Conservation (phyloP, 176 grass and related monocot species). For the Musa beccarii region DNA sequence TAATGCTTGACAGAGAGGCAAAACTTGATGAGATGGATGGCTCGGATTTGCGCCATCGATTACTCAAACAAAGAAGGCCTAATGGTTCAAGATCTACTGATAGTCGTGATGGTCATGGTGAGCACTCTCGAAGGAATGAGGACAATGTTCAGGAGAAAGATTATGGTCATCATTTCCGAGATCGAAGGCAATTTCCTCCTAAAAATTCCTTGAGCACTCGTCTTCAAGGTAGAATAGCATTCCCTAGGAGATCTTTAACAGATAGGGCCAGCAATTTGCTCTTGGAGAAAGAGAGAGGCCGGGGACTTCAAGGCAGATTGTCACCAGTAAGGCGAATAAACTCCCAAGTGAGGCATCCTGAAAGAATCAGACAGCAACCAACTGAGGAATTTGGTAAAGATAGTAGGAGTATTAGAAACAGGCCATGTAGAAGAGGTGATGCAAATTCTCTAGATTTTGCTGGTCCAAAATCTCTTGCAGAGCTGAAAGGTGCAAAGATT, state of each 20-base stretch:
- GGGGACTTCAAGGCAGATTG: constrained; percentile 33
- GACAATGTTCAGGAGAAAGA: background rate
- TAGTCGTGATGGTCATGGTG: constrained; percentile 36
- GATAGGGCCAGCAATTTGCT: constrained; percentile 36
- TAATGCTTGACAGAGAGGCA: constrained; percentile 31
- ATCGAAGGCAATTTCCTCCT: constrained; percentile 29
- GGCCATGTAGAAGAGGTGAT: constrained; percentile 25
- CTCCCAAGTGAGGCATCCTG: constrained; percentile 29
- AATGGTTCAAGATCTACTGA: constrained; percentile 36
- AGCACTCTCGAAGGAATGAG: constrained; percentile 21
- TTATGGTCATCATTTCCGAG: constrained; percentile 17
- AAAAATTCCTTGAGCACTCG: constrained; percentile 53
- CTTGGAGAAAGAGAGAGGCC: constrained; percentile 47
- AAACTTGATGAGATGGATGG: constrained; percentile 39
- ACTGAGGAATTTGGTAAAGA: constrained; percentile 30
- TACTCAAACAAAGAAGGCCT: constrained; percentile 60
- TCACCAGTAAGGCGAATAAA: constrained; percentile 41
- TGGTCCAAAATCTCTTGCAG: constrained; percentile 40
- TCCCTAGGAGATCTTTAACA: constrained; percentile 46
- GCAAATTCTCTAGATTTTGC: constrained; percentile 32
- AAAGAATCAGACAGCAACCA: constrained; percentile 29
- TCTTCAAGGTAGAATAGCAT: constrained; percentile 72
- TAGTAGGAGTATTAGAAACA: constrained; percentile 31
- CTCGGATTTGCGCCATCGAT: constrained; percentile 69
- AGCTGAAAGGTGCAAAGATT: constrained; percentile 25